Evolutionary conservation across 2,329 filamentous ascomycete genomes (phyloP).

Genomic region (Pseudomassariella vexata): DNA sequence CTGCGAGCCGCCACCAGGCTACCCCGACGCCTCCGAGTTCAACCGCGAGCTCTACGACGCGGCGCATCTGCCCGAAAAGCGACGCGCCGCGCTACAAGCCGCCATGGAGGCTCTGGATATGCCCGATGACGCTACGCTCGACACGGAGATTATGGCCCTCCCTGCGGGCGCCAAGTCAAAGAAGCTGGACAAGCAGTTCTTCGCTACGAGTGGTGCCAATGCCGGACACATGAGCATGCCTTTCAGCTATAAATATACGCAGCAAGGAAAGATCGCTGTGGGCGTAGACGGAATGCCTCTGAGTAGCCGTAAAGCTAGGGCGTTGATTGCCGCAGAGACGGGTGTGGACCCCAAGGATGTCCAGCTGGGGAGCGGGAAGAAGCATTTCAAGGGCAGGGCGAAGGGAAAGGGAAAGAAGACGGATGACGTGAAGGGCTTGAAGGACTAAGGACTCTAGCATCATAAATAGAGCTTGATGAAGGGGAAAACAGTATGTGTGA

Average conservation of each 20-base stretch:
- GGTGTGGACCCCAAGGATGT: conserved; percentile 79
- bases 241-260: conserved; percentile 83
- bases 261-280: conserved; percentile 61
- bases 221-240: conserved; percentile 68
- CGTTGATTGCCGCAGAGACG: conserved; percentile 77
- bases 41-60: conserved; percentile 86
- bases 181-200: conserved; percentile 84
- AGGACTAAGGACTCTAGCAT: too few relatives aligned
- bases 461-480: too few relatives aligned
- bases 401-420: conserved; percentile 53
- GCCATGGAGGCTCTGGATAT: conserved; percentile 42
- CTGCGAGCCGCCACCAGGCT: conserved; percentile 76
- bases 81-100: conserved; percentile 58
- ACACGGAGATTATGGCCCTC: conserved; percentile 43
- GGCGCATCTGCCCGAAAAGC: conserved; percentile 74
- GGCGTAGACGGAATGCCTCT: conserved; percentile 57
- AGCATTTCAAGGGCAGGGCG: conserved; percentile 83
- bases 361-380: conserved; percentile 64
- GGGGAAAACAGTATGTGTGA: too few relatives aligned
- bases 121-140: conserved; percentile 27
- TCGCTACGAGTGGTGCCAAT: conserved; percentile 44
- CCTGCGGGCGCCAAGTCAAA: conserved; percentile 67
- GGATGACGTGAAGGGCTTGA: conserved; percentile 26
- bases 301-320: conserved; percentile 75
- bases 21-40: conserved; percentile 69